Evolutionary conservation across 2,329 filamentous ascomycete genomes (phyloP).

Genomic region (Escovopsis sp.): DNA sequence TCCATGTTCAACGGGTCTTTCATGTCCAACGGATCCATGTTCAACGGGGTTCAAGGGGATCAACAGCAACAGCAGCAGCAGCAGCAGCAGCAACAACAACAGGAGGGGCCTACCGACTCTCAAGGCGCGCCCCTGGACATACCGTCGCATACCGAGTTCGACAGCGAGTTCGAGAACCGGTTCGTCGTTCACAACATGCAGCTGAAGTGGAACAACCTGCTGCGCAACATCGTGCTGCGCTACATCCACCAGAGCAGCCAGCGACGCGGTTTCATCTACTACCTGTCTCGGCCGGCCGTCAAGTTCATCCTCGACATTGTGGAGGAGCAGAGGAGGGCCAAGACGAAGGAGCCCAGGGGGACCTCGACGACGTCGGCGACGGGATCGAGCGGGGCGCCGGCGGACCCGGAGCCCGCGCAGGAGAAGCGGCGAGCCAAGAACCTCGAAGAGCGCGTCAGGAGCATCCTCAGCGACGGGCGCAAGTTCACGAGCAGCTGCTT

Average conservation of each 20-base stretch:
- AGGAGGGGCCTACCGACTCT: slow-evolving; percentile 29
- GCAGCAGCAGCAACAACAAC: too few species aligned
- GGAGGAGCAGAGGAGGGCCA: slow-evolving; percentile 74
- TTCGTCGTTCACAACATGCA: slow-evolving; percentile 98
- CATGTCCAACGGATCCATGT: slow-evolving; percentile 13
- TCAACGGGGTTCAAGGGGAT: slow-evolving; percentile 11
- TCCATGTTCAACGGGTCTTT: slow-evolving; percentile 11
- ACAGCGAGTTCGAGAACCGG: slow-evolving; percentile 92
- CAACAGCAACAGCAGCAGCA: slow-evolving; percentile 20
- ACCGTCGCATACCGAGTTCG: slow-evolving; percentile 61
- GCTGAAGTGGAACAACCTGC: slow-evolving; percentile 93
- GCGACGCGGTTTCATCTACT: slow-evolving; percentile 90
- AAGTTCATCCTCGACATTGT: slow-evolving; percentile 98
- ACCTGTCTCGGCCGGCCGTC: slow-evolving; percentile 85
- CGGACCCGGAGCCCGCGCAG: slow-evolving; percentile 22
- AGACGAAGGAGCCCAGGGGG: slow-evolving; percentile 22
- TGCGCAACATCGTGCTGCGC: slow-evolving; percentile 89
- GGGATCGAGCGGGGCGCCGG: slow-evolving; percentile 12
- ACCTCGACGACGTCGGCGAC: slow-evolving; percentile 16
- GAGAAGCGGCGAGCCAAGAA: slow-evolving; percentile 46
- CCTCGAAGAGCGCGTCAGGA: slow-evolving; percentile 72
- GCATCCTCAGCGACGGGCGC: slow-evolving; percentile 70
- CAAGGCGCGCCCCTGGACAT: slow-evolving; percentile 46
- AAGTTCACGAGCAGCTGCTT: slow-evolving; percentile 46
- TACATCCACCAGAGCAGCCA: slow-evolving; percentile 98